Conservation (phyloP, 2,329 filamentous ascomycete species). For the Talaromyces albobiverticillius region DNA sequence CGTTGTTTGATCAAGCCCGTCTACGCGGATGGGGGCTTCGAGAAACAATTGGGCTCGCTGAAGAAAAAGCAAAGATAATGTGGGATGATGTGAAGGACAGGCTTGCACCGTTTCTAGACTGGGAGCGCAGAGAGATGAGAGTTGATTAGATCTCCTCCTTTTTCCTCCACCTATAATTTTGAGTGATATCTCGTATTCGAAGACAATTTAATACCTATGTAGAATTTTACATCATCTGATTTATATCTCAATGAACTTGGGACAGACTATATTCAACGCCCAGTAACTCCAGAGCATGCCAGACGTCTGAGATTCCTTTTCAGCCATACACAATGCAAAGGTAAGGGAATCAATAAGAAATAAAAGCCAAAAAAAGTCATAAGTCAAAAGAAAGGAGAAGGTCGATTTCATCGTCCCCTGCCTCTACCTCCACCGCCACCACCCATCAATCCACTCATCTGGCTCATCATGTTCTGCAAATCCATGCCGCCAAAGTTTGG, state of each 20-base stretch:
- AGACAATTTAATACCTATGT: too few species aligned
- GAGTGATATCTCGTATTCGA: too few species aligned
- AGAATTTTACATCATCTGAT: background rate
- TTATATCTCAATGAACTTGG: background rate
- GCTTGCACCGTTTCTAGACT: slow-evolving; percentile 19
- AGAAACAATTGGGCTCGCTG: slow-evolving; percentile 21
- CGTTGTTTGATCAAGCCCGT: slow-evolving; percentile 27
- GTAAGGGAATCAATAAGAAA: background rate
- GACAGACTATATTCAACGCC: slow-evolving; percentile 3
- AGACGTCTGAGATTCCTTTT: background rate
- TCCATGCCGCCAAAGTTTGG: slow-evolving; percentile 57
- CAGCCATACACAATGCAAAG: slow-evolving; percentile 6
- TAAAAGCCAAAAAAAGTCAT: background rate
- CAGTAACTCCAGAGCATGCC: slow-evolving; percentile 4
- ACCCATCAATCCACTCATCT: slow-evolving; percentile 65
- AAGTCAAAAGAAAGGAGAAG: background rate
- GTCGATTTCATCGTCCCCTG: slow-evolving; percentile 24
- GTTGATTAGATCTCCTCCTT: slow-evolving; percentile 14
- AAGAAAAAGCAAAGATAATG: slow-evolving; percentile 17
- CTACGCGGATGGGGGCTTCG: slow-evolving; percentile 20
- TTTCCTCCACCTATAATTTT: background rate
- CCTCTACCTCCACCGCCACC: slow-evolving; percentile 23
- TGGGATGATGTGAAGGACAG: slow-evolving; percentile 14
- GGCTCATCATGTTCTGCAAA: slow-evolving; percentile 71
- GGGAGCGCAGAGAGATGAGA: slow-evolving; percentile 19